These are phyloP conservation scores for Teunomyces lycoperdinae DNA, from an alignment of 805 yeast species.

Conservation along the genomic window DNA sequence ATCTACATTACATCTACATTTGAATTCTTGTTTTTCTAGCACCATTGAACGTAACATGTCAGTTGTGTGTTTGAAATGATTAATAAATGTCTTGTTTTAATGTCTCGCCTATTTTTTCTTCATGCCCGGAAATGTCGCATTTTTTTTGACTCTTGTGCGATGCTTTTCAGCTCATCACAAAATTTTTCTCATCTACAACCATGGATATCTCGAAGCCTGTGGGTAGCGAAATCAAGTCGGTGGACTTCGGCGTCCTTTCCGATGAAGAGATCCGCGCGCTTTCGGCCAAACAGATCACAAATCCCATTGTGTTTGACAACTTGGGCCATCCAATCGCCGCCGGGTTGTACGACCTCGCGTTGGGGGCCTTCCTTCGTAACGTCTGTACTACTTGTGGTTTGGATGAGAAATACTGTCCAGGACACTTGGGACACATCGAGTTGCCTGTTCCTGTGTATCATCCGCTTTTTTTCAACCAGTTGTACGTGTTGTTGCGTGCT, in stretches of 20 bases:
- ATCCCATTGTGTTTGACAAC: constrained; percentile 93
- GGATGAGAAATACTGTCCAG: constrained; percentile 93
- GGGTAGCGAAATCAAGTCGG: constrained; percentile 89
- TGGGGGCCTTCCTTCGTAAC: constrained; percentile 90
- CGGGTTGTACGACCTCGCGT: constrained; percentile 91
- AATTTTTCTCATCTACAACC: constrained; percentile 8
- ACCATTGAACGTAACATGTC: too few relatives aligned
- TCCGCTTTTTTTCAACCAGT: constrained; percentile 89
- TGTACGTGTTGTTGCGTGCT: constrained; percentile 79
- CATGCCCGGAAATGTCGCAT: too few relatives aligned
- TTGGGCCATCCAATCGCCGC: constrained; percentile 93
- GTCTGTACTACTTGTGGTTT: constrained; percentile 94
- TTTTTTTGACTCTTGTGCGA: background rate
- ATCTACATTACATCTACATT: too few relatives aligned
- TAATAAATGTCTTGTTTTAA: too few relatives aligned
- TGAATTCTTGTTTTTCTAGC: too few relatives aligned
- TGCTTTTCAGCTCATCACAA: constrained; percentile 3
- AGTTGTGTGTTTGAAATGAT: too few relatives aligned
- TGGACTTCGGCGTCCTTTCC: constrained; percentile 84
- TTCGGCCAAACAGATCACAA: constrained; percentile 93
- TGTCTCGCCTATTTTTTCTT: too few relatives aligned
- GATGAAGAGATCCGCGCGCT: constrained; percentile 79
- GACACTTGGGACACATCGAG: constrained; percentile 97
- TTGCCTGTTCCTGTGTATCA: constrained; percentile 94
- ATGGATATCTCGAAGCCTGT: constrained; percentile 98